Conservation (phyloP, 2,329 filamentous ascomycete species). For the Colletotrichum chrysophilum region DNA sequence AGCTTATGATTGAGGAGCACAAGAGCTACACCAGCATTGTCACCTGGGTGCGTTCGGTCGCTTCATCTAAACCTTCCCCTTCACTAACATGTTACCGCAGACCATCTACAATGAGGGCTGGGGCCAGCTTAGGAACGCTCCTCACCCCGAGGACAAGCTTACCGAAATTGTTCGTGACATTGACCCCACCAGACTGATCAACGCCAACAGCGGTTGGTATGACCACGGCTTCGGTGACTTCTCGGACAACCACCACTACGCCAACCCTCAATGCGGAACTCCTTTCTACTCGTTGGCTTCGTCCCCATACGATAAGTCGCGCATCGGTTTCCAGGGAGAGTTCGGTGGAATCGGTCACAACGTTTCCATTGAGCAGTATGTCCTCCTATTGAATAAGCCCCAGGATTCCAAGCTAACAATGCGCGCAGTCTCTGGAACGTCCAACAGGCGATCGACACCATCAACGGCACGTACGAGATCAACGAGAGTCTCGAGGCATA, state of each 20-base stretch:
- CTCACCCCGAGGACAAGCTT: constrained; percentile 61
- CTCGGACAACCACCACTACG: constrained; percentile 74
- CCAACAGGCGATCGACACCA: constrained; percentile 58
- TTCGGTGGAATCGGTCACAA: constrained; percentile 74
- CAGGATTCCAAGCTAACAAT: not conserved
- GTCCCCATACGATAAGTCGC: constrained; percentile 58
- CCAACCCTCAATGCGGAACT: constrained; percentile 72
- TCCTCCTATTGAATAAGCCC: not conserved
- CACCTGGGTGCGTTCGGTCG: constrained; percentile 57
- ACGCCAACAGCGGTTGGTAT: constrained; percentile 69
- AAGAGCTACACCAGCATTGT: constrained; percentile 70
- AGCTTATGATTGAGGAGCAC: constrained; percentile 65
- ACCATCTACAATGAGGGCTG: constrained; percentile 77
- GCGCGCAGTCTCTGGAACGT: constrained; percentile 66
- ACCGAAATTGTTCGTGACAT: constrained; percentile 58
- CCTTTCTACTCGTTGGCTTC: constrained; percentile 68
- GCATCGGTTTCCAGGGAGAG: constrained; percentile 74
- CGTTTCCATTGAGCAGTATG: constrained; percentile 64
- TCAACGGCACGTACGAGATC: constrained; percentile 73
- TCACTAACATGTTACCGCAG: constrained; percentile 30
- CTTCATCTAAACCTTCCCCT: not conserved
- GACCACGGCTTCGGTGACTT: constrained; percentile 74
- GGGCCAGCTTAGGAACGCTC: constrained; percentile 60
- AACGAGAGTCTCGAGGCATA: constrained; percentile 61
- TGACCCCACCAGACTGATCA: constrained; percentile 69